Evolutionary conservation across 495 filamentous ascomycete genomes (phyloP), one percentile per base, ranked within the genome.

Genomic region (Xylaria nigripes): DNA sequence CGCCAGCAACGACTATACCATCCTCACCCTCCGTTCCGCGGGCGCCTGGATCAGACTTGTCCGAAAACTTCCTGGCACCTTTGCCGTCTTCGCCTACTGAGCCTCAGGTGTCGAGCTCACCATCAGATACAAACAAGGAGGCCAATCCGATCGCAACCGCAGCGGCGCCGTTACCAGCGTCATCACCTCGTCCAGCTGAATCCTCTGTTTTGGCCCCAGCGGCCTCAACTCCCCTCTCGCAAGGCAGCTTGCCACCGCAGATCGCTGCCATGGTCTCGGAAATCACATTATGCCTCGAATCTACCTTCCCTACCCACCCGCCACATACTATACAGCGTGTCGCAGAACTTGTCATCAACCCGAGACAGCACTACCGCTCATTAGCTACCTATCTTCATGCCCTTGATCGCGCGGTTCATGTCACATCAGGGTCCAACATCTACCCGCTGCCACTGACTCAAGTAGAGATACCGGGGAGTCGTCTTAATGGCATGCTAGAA

Each of bases 301-400:
- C 72, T 3, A 78, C 79, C 56, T 98, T 98, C 70, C 34, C 77
- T 24, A 70, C 74, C 0, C 81, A 87, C 55, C 93, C 93, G 1
- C 93, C 93, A 0, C 90, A 97, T 65, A 97, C 93, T 0, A 77
- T 95, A 48, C 93, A 98, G 70, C 86, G 93, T 41, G 79, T 98
- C 29, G 81, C 93, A 18, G 93, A 98, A 75, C 86, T 98, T n/a
- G 75, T 96, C 36, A 76, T 93, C 12, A 66, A 68, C 16, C 93
- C 93, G 6, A 85, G 72, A 36, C 72, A 77, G 40, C 89, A 95
- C 68, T 96, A 98, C 70, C 76, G 76, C 27, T 85, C 82, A 27
- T 76, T 96, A 4, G 80, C 86, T 5, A 81, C 89, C 21, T 98
- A 90, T 66, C 83, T 98, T 52, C 85, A 89, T 54, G 94, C 93